Percentiles rank a stretch among this genome's conserved stretches.
Evolutionary conservation across 176 grass and related monocot genomes (phyloP).

Genomic region (Bonia amplexicaulis): DNA sequence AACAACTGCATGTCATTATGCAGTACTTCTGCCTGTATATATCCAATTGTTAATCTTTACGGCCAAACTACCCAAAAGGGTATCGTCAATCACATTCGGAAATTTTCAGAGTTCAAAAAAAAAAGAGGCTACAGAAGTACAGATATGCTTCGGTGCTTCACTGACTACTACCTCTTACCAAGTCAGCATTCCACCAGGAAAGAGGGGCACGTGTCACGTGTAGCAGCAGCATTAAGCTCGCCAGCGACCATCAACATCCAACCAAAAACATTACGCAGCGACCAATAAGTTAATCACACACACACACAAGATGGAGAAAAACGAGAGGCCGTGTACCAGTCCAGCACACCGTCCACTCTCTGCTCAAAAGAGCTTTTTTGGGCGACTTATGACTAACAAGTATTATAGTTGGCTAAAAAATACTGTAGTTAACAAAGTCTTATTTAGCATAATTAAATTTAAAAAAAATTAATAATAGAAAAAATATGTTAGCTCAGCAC

Average conservation of each 20-base stretch:
- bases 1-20: background rate
- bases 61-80: background rate
- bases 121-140: background rate
- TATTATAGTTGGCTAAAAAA: too few species aligned
- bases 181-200: background rate
- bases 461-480: too few species aligned
- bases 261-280: background rate
- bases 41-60: background rate
- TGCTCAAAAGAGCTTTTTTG: too few species aligned
- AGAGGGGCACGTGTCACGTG: background rate
- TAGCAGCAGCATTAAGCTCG: background rate
- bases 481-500: too few species aligned
- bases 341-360: background rate
- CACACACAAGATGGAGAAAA: background rate
- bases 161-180: background rate
- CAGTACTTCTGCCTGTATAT: background rate
- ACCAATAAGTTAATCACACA: background rate
- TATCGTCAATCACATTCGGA: background rate
- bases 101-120: background rate
- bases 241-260: background rate
- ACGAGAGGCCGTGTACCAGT: background rate
- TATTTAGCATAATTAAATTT: too few species aligned
- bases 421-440: too few species aligned
- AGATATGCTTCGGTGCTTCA: too few species aligned
- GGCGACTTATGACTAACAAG: too few species aligned